Evolutionary conservation across 2,329 filamentous ascomycete genomes (phyloP).

Genomic region (Malbranchea zuffiana): DNA sequence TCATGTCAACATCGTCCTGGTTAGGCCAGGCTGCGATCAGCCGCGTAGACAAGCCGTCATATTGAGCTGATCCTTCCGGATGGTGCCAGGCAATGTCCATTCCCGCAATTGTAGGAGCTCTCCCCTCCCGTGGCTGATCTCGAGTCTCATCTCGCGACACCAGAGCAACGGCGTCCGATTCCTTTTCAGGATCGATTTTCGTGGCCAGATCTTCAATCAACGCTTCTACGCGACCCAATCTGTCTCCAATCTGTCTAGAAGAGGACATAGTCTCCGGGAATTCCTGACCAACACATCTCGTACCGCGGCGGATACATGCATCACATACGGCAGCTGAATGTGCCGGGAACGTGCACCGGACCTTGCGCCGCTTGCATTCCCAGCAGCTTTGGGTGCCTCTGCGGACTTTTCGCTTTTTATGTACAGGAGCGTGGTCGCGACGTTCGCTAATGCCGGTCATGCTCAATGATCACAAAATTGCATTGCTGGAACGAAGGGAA

Average conservation of each 20-base stretch:
- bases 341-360: constrained; percentile 23
- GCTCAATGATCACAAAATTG: no score
- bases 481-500: no score
- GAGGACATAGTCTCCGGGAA: no score
- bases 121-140: no score
- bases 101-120: no score
- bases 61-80: no score
- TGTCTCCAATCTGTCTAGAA: no score
- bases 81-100: no score
- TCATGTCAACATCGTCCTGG: neutral
- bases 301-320: constrained; percentile 21
- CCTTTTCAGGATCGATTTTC: constrained; percentile 14
- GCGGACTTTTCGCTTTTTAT: constrained; percentile 22
- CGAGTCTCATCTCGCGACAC: no score
- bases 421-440: neutral
- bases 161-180: no score
- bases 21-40: neutral
- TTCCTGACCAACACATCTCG: constrained; percentile 39
- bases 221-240: neutral
- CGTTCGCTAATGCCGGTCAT: no score
- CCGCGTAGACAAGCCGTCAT: neutral
- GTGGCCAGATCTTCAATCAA: neutral
- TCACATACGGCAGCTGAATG: constrained; percentile 17
- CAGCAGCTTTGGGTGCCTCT: constrained; percentile 29
- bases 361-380: constrained; percentile 26